A percentile compares a stretch with the other conserved stretches of the same genome.
These are phyloP conservation scores for Coemansia umbellata DNA, from an alignment of 192 early-diverging fungal genomes.

Conservation along the genomic window DNA sequence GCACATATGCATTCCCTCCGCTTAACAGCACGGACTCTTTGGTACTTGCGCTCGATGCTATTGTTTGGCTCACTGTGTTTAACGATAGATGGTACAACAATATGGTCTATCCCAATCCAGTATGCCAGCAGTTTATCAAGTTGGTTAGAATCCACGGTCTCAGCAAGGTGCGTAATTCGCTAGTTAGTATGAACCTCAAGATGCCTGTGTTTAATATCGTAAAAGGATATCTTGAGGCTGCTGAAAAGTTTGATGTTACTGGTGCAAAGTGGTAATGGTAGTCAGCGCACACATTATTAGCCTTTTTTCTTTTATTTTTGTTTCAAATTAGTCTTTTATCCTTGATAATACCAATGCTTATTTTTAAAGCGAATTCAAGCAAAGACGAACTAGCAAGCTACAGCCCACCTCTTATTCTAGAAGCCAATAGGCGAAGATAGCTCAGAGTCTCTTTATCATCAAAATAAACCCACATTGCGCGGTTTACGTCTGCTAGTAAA, in stretches of 20 bases:
- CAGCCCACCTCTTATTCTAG: conserved; percentile 3
- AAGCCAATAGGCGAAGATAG: conserved; percentile 8
- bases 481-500: conserved; percentile 15
- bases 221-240: conserved; percentile 64
- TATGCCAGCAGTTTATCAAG: conserved; percentile 79
- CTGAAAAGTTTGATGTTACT: conserved; percentile 67
- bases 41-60: conserved; percentile 71
- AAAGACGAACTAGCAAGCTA: background rate
- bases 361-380: background rate
- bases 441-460: conserved; percentile 17
- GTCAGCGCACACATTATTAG: conserved; percentile 1
- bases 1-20: conserved; percentile 5
- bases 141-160: conserved; percentile 84
- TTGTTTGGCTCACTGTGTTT: conserved; percentile 79
- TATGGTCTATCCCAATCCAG: conserved; percentile 85
- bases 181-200: conserved; percentile 86
- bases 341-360: background rate
- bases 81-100: conserved; percentile 91
- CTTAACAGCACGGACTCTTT: conserved; percentile 57
- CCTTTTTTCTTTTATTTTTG: background rate
- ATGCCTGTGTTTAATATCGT: conserved; percentile 73
- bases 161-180: conserved; percentile 87
- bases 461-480: conserved; percentile 28
- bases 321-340: conserved; percentile 1
- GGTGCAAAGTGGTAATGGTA: conserved; percentile 59